Evolutionary conservation across 2,329 filamentous ascomycete species (phyloP), one percentile per base, ranked within the genome.

Genomic region (Neoscytalidium dimidiatum): DNA sequence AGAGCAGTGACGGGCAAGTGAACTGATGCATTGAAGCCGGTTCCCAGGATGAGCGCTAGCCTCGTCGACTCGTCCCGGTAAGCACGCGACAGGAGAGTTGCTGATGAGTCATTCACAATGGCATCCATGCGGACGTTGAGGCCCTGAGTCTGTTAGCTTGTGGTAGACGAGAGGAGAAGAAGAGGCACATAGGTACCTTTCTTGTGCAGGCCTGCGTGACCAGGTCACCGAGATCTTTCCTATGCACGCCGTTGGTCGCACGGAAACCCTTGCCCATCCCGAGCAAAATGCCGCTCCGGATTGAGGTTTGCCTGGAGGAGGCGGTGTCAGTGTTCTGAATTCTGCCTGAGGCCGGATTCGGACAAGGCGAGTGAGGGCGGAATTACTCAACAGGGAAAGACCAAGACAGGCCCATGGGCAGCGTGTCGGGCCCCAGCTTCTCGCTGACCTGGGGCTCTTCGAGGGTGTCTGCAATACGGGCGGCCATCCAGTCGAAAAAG

Each of bases 401-500:
- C 87, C 87, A 90, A 2, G 87, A 85, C 67, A 90, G 70, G 3
- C 87, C 87, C 81, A 89, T 85, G 4, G 82, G 79, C 64, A 89
- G 75, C 11, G 78, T 79, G 23, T 46, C 46, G 4, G 5, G 31
- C 9, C 29, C 21, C 0, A 49, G 46, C 21, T 21, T 26, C 3
- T 73, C 73, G 14, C 70, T 67, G 49, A 72, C 74, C 6, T 76
- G 73, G 67, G 72, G 74, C 60, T 77, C 75, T 38, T 71, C 74
- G 53, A 89, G 75, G 74, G 85, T 85, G 8, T 82, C 79, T 48
- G 82, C 81, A 64, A 90, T 88, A 66, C 83, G 82, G 53, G 80
- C 79, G 5, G 86, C 87, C 83, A 90, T 88, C 87, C 87, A 90
- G 71, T 88, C 86, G 71, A 89, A 90, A 73, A 90, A 89, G 1